Percentiles rank a stretch among this genome's conserved stretches.
Evolutionary conservation across 345 rosid genomes (phyloP).

Genomic region (Toxicodendron radicans): DNA sequence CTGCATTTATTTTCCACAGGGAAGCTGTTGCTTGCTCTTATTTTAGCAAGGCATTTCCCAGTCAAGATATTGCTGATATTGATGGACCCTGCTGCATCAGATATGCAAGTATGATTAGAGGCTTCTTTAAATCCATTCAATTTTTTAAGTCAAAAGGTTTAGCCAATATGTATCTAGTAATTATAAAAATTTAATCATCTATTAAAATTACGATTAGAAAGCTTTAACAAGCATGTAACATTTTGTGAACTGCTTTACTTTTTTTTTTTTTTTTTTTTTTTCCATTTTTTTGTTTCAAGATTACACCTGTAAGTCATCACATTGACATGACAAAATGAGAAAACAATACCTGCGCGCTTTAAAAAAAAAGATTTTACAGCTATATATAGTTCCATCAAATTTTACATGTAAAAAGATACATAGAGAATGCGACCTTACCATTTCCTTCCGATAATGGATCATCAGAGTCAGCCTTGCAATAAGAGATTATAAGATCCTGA

Average conservation of each 20-base stretch:
- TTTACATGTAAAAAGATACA: background rate
- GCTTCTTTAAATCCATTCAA: background rate
- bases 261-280: too few relatives aligned
- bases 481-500: conserved; percentile 71
- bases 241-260: background rate
- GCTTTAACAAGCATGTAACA: background rate
- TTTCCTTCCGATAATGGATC: conserved; percentile 56
- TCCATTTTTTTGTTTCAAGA: too few relatives aligned
- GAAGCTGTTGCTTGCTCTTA: conserved; percentile 48
- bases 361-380: background rate
- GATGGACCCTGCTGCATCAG: conserved; percentile 66
- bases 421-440: conserved; percentile 34
- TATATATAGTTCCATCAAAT: background rate
- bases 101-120: background rate
- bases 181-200: background rate
- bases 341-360: too few relatives aligned
- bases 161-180: background rate
- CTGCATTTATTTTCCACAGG: conserved; percentile 35
- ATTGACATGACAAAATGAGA: too few relatives aligned
- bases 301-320: too few relatives aligned
- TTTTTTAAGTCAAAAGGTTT: background rate
- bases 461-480: conserved; percentile 70
- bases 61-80: conserved; percentile 66
- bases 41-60: conserved; percentile 67
- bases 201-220: background rate